phyloP scores from a whole-genome alignment of 192 early-diverging fungal genomes.

The Mortierella antarctica region DNA sequence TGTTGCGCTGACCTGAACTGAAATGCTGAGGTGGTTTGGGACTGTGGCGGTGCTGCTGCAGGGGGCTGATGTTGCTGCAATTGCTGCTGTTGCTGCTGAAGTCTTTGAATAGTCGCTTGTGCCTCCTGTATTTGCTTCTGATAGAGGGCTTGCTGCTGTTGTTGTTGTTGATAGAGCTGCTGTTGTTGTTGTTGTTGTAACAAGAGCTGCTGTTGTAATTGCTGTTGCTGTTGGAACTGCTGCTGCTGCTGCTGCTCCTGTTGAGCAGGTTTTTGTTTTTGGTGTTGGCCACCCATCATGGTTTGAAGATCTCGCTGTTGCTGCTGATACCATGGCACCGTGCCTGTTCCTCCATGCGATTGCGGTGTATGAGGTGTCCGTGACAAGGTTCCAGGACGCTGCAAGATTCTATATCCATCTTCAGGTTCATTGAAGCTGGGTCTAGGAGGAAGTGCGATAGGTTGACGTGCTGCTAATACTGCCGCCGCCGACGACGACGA shows the following conservation, averaged over 20 bases:
- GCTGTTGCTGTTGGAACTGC: slow-evolving; percentile 45
- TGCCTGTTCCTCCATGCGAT: slow-evolving; percentile 6
- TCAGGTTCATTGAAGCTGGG: slow-evolving; percentile 26
- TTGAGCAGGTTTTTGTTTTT: slow-evolving; percentile 17
- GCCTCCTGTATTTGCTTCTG: slow-evolving; percentile 50
- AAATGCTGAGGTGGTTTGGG: slow-evolving; percentile 1
- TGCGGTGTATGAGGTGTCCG: neutral
- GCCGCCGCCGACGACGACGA: neutral
- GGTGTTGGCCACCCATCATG: slow-evolving; percentile 44
- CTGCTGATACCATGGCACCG: slow-evolving; percentile 47
- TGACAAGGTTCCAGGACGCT: slow-evolving; percentile 29
- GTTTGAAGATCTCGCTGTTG: slow-evolving; percentile 40
- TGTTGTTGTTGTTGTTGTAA: slow-evolving; percentile 39
- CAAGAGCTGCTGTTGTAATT: slow-evolving; percentile 38
- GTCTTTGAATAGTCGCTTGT: slow-evolving; percentile 39
- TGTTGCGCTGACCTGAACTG: slow-evolving; percentile 3
- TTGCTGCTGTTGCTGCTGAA: slow-evolving; percentile 41
- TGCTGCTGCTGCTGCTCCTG: slow-evolving; percentile 15
- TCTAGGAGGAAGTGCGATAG: slow-evolving; percentile 31
- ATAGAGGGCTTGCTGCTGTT: slow-evolving; percentile 41
- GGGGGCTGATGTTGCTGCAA: slow-evolving; percentile 26
- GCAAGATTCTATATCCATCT: slow-evolving; percentile 42
- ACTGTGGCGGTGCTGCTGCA: neutral
- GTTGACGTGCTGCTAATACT: slow-evolving; percentile 1
- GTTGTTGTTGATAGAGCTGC: slow-evolving; percentile 30